These are phyloP conservation scores for Salix arbutifolia DNA, from an alignment of 345 rosid genomes.

Conservation along the genomic window DNA sequence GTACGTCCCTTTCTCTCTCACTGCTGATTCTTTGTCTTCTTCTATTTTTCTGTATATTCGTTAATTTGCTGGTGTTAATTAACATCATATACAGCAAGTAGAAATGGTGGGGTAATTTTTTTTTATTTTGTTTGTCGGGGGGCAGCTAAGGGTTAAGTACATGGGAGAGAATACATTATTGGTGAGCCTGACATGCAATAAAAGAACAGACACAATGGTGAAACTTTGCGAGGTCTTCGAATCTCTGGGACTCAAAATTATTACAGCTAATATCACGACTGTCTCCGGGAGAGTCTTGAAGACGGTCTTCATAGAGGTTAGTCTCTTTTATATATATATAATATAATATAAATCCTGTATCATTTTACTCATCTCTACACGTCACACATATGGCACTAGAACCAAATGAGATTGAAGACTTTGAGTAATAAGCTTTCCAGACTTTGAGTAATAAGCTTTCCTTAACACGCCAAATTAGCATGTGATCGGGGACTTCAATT, in stretches of 20 bases:
- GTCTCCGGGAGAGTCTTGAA: slow-evolving; percentile 71
- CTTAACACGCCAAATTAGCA: no score
- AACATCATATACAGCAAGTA: neutral
- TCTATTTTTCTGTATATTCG: no score
- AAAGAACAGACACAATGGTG: slow-evolving; percentile 80
- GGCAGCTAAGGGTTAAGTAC: slow-evolving; percentile 60
- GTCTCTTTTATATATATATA: neutral
- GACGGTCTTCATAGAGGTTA: slow-evolving; percentile 81
- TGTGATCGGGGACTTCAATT: no score
- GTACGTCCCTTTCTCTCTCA: slow-evolving; percentile 12
- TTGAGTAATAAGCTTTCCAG: no score
- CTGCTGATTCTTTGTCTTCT: neutral
- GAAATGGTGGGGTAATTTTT: neutral
- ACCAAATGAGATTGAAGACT: neutral
- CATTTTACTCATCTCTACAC: neutral
- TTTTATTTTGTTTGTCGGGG: neutral
- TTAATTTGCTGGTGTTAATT: no score
- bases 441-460: no score
- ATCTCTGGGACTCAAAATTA: slow-evolving; percentile 67
- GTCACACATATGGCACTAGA: neutral
- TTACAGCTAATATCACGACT: slow-evolving; percentile 66
- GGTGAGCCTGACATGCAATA: slow-evolving; percentile 78
- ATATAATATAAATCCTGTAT: neutral
- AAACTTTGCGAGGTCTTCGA: slow-evolving; percentile 80
- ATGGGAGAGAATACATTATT: slow-evolving; percentile 71